Conservation (phyloP, 176 grass and related monocot species). For the Chloris gayana region DNA sequence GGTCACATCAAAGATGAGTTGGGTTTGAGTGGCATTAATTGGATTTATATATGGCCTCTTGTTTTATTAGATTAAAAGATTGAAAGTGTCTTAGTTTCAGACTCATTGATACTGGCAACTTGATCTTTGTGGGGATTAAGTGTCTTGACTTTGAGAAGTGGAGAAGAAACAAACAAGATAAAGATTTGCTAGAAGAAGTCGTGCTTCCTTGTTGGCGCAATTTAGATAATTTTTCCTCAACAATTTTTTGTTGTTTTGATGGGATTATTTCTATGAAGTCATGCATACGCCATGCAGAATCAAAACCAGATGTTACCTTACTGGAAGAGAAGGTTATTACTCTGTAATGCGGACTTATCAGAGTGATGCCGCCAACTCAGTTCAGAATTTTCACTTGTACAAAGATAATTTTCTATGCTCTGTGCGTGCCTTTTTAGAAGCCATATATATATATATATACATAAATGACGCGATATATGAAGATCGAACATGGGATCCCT, state of each 20-base stretch:
- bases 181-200: neutral
- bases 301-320: no score
- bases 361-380: neutral
- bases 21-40: neutral
- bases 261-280: no score
- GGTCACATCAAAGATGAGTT: constrained; percentile 38
- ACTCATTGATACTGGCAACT: neutral
- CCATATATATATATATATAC: neutral
- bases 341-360: neutral
- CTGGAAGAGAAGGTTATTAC: neutral
- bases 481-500: neutral
- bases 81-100: neutral
- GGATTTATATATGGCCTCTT: neutral
- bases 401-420: neutral
- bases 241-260: no score
- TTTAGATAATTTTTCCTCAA: no score
- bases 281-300: no score
- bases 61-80: neutral
- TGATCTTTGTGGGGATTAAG: neutral
- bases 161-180: constrained; percentile 4
- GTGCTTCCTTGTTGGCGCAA: no score
- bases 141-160: constrained; percentile 16
- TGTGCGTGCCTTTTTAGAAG: neutral
- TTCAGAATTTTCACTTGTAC: neutral
- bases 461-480: neutral